phyloP scores from a whole-genome alignment of 208 protist species.

The Phytomonas francai region DNA sequence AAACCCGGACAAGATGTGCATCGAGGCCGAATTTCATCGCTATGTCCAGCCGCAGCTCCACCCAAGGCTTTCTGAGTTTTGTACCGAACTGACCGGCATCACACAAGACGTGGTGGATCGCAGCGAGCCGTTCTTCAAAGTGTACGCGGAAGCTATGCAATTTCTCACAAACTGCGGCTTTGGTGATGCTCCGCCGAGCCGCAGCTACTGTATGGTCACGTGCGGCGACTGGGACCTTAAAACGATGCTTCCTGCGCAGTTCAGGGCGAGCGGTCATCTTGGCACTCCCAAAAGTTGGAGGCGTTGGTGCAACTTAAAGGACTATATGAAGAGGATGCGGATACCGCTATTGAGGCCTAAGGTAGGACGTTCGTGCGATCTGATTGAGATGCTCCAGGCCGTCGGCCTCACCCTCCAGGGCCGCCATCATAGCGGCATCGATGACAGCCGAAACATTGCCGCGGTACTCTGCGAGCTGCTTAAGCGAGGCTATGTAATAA shows the following conservation, averaged over 20 bases:
- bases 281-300: conserved; percentile 19
- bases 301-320: conserved; percentile 90
- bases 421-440: conserved; percentile 88
- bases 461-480: conserved; percentile 46
- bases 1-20: conserved; percentile 28
- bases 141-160: conserved; percentile 44
- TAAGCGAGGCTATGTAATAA: conserved; percentile 26
- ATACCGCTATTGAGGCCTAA: neutral
- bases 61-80: conserved; percentile 67
- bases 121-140: conserved; percentile 46
- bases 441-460: conserved; percentile 92
- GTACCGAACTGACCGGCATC: conserved; percentile 85
- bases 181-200: conserved; percentile 31
- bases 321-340: conserved; percentile 34
- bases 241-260: conserved; percentile 74
- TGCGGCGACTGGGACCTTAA: conserved; percentile 93
- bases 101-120: conserved; percentile 52
- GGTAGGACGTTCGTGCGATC: neutral
- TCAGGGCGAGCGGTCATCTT: conserved; percentile 22
- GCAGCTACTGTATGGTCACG: conserved; percentile 83
- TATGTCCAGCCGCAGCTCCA: conserved; percentile 74
- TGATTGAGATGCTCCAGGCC: conserved; percentile 67
- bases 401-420: conserved; percentile 62
- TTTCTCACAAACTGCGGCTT: conserved; percentile 43
- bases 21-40: conserved; percentile 78